Base-by-base conservation (phyloP, 2,329 filamentous ascomycete species). In the Fusarium staphyleae region DNA sequence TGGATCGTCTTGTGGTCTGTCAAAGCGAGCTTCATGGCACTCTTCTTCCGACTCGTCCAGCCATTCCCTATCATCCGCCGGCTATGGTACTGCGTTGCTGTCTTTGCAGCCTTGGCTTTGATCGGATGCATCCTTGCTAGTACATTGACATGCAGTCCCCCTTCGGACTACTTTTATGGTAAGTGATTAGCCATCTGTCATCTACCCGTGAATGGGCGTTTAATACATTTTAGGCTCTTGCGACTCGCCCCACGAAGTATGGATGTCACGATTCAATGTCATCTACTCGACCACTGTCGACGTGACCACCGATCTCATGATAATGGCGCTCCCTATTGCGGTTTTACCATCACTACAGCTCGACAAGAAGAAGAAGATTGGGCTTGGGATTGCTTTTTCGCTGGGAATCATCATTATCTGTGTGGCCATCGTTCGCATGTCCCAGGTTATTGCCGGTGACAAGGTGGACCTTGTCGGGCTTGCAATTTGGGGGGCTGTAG, bases 1-100 rank as follows among this genome's bases (percentile, higher is more conserved):
- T 59, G 55, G 55, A 49, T 59, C 3, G 33, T 42, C 6, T n/a
- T 59, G 1, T 59, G 55, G 55, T 59, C 55, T n/a, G 28, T 59
- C 2, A 59, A 59, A 12, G 55, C 55, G 0, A 59, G 55, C 14
- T 59, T 59, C 22, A 15, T 59, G 13, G 40, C 55, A 0, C 19
- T 59, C 1, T 59, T 59, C 6, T 55, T 29, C 10, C 19, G 49
- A 5, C 48, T 59, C 1, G 55, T 59, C 4, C 44, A 46, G 8
- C 55, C 55, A 1, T 59, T 59, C 3, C 22, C 44, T 11, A 4
- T 46, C 3, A 42, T 55, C 2, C 55, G 43, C 1, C 43, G 49
- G 1, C 16, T 44, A 3, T 59, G 55, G 55, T 59, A 59, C 14
- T 45, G 29, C 4, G 55, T 59, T 1, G 19, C 34, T 1, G 15